Evolutionary conservation across 2,329 filamentous ascomycete genomes (phyloP).

Genomic region (Claviceps sp.): DNA sequence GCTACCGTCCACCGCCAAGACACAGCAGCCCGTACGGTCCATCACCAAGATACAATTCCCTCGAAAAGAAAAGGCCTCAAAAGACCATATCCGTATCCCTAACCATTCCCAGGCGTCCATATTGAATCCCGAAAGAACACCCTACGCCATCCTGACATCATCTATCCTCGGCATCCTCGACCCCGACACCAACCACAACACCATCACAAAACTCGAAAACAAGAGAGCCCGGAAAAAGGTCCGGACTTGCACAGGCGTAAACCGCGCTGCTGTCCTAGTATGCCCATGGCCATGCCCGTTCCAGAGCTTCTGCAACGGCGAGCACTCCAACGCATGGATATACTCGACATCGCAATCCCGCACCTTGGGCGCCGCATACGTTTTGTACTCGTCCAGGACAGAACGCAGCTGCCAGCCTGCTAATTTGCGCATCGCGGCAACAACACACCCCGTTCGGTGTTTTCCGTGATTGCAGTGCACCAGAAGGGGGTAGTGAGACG

Average conservation of each 20-base stretch:
- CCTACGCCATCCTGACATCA: not conserved
- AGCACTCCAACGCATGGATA: conserved; percentile 36
- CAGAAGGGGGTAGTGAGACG: conserved; percentile 63
- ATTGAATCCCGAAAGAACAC: not conserved
- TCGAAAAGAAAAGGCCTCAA: no score
- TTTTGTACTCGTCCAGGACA: conserved; percentile 60
- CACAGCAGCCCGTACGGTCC: no score
- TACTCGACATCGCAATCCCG: conserved; percentile 48
- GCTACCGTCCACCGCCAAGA: no score
- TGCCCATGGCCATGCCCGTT: conserved; percentile 5
- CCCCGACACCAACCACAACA: conserved; percentile 30
- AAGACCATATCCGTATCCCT: no score
- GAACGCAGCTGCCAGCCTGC: conserved; percentile 50
- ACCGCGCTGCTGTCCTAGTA: conserved; percentile 4
- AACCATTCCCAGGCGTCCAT: no score
- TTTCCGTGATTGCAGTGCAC: conserved; percentile 93
- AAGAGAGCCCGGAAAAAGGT: conserved; percentile 30
- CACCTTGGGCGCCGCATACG: conserved; percentile 47
- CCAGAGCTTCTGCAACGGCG: conserved; percentile 16
- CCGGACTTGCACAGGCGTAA: conserved; percentile 15
- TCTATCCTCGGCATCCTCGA: conserved; percentile 12
- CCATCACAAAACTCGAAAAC: conserved; percentile 27
- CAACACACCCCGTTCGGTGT: conserved; percentile 84
- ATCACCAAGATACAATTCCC: no score
- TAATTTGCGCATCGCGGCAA: conserved; percentile 63